These are phyloP conservation scores for Penicillium sclerotiorum DNA, from an alignment of 2,329 filamentous ascomycete genomes.

Conservation along the genomic window DNA sequence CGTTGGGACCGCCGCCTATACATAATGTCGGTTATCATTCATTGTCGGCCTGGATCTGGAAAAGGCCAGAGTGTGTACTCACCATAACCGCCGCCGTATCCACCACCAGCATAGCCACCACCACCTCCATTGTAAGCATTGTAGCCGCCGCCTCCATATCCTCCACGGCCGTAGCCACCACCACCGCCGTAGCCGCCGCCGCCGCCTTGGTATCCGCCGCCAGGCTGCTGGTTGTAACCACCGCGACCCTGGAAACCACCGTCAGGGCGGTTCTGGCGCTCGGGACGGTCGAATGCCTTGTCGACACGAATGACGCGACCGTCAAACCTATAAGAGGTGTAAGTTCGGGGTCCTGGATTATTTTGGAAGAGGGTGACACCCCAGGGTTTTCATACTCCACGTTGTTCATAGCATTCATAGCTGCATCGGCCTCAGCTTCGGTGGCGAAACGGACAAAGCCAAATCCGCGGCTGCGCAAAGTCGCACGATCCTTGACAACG, in stretches of 20 bases:
- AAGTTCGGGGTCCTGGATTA: conserved; percentile 5
- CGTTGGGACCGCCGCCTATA: conserved; percentile 28
- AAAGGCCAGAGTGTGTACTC: conserved; percentile 6
- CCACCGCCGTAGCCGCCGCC: conserved; percentile 19
- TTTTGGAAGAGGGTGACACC: conserved; percentile 18
- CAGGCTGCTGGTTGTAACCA: conserved; percentile 47
- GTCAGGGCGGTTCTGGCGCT: conserved; percentile 66
- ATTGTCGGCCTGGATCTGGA: not conserved
- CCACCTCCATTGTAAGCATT: conserved; percentile 19
- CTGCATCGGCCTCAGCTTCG: conserved; percentile 46
- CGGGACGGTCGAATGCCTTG: conserved; percentile 84
- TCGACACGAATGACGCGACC: conserved; percentile 93
- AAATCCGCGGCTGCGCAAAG: conserved; percentile 93
- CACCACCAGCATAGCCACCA: conserved; percentile 27
- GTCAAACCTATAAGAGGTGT: conserved; percentile 69
- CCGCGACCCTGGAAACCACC: conserved; percentile 50
- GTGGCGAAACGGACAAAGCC: conserved; percentile 86
- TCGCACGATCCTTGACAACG: conserved; percentile 97
- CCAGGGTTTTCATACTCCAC: conserved; percentile 65
- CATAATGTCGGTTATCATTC: not conserved
- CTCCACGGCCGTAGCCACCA: conserved; percentile 29
- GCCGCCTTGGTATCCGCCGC: conserved; percentile 38
- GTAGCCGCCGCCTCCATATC: conserved; percentile 38
- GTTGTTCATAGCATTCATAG: conserved; percentile 49
- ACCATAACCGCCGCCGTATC: conserved; percentile 36